These are phyloP conservation scores for Coniophora puteana DNA, from an alignment of 1,284 basidiomycete genomes.

Conservation along the genomic window DNA sequence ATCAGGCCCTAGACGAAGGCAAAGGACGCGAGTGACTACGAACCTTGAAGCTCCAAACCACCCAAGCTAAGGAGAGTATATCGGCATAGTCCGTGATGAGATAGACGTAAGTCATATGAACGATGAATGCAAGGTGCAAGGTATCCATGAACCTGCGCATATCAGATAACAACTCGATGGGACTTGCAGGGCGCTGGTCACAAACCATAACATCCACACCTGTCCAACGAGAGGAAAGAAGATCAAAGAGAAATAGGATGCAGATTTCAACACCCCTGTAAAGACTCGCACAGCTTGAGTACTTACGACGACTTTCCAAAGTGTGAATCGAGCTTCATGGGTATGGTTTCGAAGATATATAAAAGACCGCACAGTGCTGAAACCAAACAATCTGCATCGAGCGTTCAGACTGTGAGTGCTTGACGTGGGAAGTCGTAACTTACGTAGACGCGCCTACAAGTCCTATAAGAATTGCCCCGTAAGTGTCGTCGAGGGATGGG, in stretches of 20 bases:
- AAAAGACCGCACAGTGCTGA: neutral
- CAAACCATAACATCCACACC: no score
- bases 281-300: neutral
- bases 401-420: neutral
- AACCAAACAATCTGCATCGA: neutral
- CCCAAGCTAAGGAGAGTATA: slow-evolving; percentile 3
- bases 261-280: neutral
- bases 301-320: neutral
- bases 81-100: slow-evolving; percentile 5
- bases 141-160: slow-evolving; percentile 7
- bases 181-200: neutral
- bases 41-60: slow-evolving; percentile 2
- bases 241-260: neutral
- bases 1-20: neutral
- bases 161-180: neutral
- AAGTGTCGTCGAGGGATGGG: neutral
- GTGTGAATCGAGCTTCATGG: neutral
- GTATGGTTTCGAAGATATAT: neutral
- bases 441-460: neutral
- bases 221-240: neutral
- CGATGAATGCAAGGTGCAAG: slow-evolving; percentile 2
- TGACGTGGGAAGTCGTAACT: neutral
- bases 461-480: neutral
- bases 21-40: neutral
- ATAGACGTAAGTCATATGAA: slow-evolving; percentile 6